Conservation (phyloP, 768 basidiomycete genomes). For the Boletus speciosus region DNA sequence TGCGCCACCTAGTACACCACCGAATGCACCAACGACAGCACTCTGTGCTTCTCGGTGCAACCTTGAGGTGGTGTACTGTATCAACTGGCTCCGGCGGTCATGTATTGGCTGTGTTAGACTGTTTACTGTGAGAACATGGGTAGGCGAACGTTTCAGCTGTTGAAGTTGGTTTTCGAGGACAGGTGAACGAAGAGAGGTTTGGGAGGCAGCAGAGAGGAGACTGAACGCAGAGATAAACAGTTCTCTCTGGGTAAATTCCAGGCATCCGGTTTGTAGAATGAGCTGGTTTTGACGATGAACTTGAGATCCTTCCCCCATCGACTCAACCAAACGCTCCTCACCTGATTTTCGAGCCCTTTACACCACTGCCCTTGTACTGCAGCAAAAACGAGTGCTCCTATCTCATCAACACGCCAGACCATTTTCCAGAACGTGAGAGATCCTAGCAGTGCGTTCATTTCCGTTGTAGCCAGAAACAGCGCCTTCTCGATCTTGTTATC, state of each 20-base stretch:
- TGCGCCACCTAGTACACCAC: slow-evolving; percentile 46
- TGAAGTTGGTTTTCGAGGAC: slow-evolving; percentile 57
- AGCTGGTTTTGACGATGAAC: slow-evolving; percentile 40
- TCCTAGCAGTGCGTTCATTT: slow-evolving; percentile 31
- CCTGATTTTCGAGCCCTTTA: slow-evolving; percentile 50
- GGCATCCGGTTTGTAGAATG: slow-evolving; percentile 58
- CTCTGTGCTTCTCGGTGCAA: slow-evolving; percentile 66
- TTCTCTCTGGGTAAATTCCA: slow-evolving; percentile 45
- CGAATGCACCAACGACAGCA: slow-evolving; percentile 48
- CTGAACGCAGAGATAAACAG: slow-evolving; percentile 40
- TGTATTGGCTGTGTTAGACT: slow-evolving; percentile 51
- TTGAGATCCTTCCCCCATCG: not conserved
- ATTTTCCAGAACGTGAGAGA: slow-evolving; percentile 38
- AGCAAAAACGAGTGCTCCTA: slow-evolving; percentile 32
- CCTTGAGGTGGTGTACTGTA: slow-evolving; percentile 49
- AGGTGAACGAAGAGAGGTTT: slow-evolving; percentile 41
- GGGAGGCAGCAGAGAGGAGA: slow-evolving; percentile 36
- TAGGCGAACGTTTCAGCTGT: slow-evolving; percentile 48
- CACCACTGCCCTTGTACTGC: slow-evolving; percentile 37
- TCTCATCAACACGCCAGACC: slow-evolving; percentile 40
- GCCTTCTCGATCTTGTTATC: slow-evolving; percentile 25
- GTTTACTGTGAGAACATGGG: slow-evolving; percentile 41
- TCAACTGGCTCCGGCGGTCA: slow-evolving; percentile 50
- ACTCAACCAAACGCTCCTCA: slow-evolving; percentile 14
- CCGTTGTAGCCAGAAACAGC: slow-evolving; percentile 26